Conservation (phyloP, 768 basidiomycete genomes). For the Termitomyces sp. region DNA sequence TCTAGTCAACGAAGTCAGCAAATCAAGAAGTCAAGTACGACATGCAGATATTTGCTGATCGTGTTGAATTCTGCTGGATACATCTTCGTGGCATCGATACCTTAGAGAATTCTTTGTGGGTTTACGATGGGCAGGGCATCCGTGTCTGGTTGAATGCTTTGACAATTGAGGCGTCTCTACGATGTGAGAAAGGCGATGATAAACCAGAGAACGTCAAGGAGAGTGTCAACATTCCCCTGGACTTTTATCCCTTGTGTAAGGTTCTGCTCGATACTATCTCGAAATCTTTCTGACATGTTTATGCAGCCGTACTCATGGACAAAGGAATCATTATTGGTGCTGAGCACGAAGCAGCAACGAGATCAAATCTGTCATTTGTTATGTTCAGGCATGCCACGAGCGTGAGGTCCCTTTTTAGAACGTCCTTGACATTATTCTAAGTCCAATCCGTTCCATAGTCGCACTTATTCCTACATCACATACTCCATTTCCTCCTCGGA, state of each 20-base stretch:
- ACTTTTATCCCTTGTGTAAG: constrained; percentile 93
- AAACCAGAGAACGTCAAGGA: constrained; percentile 66
- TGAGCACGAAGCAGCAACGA: constrained; percentile 79
- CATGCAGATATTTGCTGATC: constrained; percentile 93
- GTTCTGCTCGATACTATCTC: constrained; percentile 21
- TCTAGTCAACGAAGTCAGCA: constrained; percentile 47
- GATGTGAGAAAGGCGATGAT: constrained; percentile 26
- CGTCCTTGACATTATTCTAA: not conserved
- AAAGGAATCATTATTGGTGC: constrained; percentile 98
- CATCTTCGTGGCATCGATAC: constrained; percentile 91
- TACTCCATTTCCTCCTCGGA: constrained; percentile 79
- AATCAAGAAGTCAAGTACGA: constrained; percentile 93
- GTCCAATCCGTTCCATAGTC: constrained; percentile 44
- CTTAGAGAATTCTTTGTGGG: constrained; percentile 97
- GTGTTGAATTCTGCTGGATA: constrained; percentile 99
- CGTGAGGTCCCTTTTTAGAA: constrained; percentile 38
- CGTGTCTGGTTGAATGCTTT: constrained; percentile 95
- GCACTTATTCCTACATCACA: constrained; percentile 89
- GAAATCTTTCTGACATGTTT: constrained; percentile 6
- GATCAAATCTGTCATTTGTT: constrained; percentile 76
- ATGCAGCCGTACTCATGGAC: constrained; percentile 91
- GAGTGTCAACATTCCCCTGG: constrained; percentile 86
- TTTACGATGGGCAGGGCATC: constrained; percentile 86
- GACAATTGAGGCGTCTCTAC: constrained; percentile 66
- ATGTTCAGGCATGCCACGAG: constrained; percentile 91